phyloP scores from a whole-genome alignment of 2,329 filamentous ascomycete species.

The Xylariaceae sp. region DNA sequence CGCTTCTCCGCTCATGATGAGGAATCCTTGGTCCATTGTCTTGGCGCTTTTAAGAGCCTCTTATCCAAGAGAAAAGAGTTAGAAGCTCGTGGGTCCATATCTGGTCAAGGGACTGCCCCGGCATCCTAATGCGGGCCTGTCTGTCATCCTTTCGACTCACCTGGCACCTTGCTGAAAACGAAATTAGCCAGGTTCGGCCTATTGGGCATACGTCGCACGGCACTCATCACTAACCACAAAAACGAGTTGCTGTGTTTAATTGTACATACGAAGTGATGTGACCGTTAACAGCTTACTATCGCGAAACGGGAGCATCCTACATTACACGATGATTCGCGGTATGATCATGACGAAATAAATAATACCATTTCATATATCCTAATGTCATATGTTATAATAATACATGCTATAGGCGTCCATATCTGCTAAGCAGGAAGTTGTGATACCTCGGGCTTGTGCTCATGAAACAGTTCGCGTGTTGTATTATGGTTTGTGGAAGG shows the following conservation, averaged over 20 bases:
- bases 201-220: not conserved
- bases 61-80: slow-evolving; percentile 73
- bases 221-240: not conserved
- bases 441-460: not conserved
- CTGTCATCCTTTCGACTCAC: not conserved
- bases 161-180: not conserved
- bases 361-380: slow-evolving; percentile 34
- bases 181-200: slow-evolving; percentile 9
- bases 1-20: slow-evolving; percentile 81
- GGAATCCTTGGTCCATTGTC: slow-evolving; percentile 80
- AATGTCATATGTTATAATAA: slow-evolving; percentile 23
- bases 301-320: slow-evolving; percentile 24
- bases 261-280: slow-evolving; percentile 12
- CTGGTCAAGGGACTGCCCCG: slow-evolving; percentile 29
- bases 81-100: slow-evolving; percentile 56
- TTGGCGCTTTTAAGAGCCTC: slow-evolving; percentile 90
- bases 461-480: not conserved
- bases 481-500: not conserved
- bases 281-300: slow-evolving; percentile 15
- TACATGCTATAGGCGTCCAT: not conserved
- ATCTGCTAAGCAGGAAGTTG: not conserved
- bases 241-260: slow-evolving; percentile 8
- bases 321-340: slow-evolving; percentile 28
- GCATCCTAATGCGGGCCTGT: not conserved
- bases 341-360: slow-evolving; percentile 35